Evolutionary conservation across 768 basidiomycete species (phyloP).

Genomic region (Hericium coralloides): DNA sequence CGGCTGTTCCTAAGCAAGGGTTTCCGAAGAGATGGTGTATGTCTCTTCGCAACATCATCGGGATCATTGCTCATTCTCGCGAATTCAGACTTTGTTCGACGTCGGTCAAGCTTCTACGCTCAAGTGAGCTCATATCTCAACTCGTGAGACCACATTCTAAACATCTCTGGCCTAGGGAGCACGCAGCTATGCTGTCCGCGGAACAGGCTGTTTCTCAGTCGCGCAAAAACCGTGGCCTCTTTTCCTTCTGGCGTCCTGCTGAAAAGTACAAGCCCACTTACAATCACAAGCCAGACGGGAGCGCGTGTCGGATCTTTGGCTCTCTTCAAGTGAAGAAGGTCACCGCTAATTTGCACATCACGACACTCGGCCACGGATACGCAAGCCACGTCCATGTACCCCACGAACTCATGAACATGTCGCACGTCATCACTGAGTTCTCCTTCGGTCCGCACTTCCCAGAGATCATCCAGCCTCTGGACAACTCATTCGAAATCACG

Average conservation of each 20-base stretch:
- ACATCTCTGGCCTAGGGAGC: slow-evolving; percentile 33
- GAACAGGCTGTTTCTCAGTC: slow-evolving; percentile 65
- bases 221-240: slow-evolving; percentile 64
- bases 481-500: slow-evolving; percentile 77
- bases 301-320: slow-evolving; percentile 83
- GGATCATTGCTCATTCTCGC: background rate
- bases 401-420: slow-evolving; percentile 87
- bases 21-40: slow-evolving; percentile 77
- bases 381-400: slow-evolving; percentile 80
- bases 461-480: slow-evolving; percentile 89
- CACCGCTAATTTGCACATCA: slow-evolving; percentile 91
- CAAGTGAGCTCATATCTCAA: slow-evolving; percentile 25
- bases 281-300: slow-evolving; percentile 55
- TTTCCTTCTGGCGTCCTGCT: slow-evolving; percentile 41
- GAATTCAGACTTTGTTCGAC: slow-evolving; percentile 64
- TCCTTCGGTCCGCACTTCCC: slow-evolving; percentile 97
- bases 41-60: slow-evolving; percentile 16
- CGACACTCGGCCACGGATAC: slow-evolving; percentile 93
- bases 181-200: slow-evolving; percentile 58
- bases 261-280: slow-evolving; percentile 63
- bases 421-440: slow-evolving; percentile 93
- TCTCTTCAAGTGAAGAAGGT: slow-evolving; percentile 81
- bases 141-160: slow-evolving; percentile 13
- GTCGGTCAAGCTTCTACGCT: slow-evolving; percentile 71
- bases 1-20: slow-evolving; percentile 73